Conservation (phyloP, 441 rosid species). For the Corymbia calophylla region DNA sequence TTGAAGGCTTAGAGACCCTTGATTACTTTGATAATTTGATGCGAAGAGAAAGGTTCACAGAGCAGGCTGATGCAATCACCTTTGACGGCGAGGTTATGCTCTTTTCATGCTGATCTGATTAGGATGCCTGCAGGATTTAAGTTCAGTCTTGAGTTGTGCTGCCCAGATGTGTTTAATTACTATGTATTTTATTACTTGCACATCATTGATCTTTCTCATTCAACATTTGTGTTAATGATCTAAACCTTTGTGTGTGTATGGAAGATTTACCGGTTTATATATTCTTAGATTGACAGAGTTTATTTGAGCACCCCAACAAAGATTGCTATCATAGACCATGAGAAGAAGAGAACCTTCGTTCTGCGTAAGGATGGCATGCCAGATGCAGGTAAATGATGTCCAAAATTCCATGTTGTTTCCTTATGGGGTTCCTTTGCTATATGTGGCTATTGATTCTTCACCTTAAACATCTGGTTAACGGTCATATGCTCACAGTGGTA, state of each 20-base stretch:
- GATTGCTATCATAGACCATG: conserved; percentile 71
- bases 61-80: conserved; percentile 71
- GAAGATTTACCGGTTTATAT: background rate
- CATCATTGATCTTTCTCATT: background rate
- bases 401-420: background rate
- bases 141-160: background rate
- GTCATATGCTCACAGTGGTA: conserved; percentile 38
- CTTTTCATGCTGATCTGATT: background rate
- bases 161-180: background rate
- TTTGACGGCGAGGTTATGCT: conserved; percentile 57
- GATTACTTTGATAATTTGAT: conserved; percentile 57
- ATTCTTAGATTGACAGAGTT: conserved; percentile 48
- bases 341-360: conserved; percentile 61
- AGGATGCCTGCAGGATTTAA: background rate
- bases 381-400: conserved; percentile 40
- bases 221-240: background rate
- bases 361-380: conserved; percentile 62
- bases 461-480: background rate
- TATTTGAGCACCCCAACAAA: conserved; percentile 64
- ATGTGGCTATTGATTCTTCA: background rate
- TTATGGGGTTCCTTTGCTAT: background rate
- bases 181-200: background rate
- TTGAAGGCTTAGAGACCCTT: conserved; percentile 78
- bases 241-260: background rate
- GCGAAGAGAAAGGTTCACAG: conserved; percentile 46